A percentile compares a stretch with the other conserved stretches of the same genome.
Conservation (phyloP, 306 rosid genomes). For the Trifolium dubium region DNA sequence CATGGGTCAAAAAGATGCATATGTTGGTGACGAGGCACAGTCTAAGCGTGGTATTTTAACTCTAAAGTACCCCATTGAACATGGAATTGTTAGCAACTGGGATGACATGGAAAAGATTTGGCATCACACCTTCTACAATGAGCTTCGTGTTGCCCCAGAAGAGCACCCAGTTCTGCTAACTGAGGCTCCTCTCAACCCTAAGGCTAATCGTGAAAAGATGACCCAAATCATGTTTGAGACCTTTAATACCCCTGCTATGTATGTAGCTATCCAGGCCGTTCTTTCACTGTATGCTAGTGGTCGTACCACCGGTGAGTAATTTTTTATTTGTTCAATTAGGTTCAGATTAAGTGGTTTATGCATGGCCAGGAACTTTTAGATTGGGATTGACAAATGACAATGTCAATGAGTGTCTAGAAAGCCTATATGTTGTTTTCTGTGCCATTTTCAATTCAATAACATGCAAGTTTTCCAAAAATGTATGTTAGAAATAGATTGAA, state of each 20-base stretch:
- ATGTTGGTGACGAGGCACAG: conserved; percentile 99
- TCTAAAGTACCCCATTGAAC: conserved; percentile 95
- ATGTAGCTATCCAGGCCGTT: conserved; percentile 99
- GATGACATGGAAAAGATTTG: conserved; percentile 99
- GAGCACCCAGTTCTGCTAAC: conserved; percentile 98
- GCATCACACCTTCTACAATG: conserved; percentile 99
- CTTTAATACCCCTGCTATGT: conserved; percentile 97
- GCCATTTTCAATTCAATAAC: neutral
- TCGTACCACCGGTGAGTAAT: conserved; percentile 90
- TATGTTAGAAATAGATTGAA: neutral
- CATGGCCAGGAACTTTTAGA: neutral
- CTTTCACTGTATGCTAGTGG: conserved; percentile 98
- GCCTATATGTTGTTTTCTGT: neutral
- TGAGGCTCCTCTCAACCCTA: conserved; percentile 98
- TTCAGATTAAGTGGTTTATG: conserved; percentile 29
- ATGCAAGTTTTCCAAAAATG: no score
- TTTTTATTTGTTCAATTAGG: conserved; percentile 20
- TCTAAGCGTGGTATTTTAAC: conserved; percentile 97
- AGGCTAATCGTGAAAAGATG: conserved; percentile 99
- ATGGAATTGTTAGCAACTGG: conserved; percentile 99
- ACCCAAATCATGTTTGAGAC: conserved; percentile 99
- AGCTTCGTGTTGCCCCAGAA: conserved; percentile 99
- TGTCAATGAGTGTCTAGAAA: no score
- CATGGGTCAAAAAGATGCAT: conserved; percentile 99
- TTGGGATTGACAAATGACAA: conserved; percentile 6